phyloP scores from a whole-genome alignment of 768 basidiomycete species.

The Ramaria sp. region DNA sequence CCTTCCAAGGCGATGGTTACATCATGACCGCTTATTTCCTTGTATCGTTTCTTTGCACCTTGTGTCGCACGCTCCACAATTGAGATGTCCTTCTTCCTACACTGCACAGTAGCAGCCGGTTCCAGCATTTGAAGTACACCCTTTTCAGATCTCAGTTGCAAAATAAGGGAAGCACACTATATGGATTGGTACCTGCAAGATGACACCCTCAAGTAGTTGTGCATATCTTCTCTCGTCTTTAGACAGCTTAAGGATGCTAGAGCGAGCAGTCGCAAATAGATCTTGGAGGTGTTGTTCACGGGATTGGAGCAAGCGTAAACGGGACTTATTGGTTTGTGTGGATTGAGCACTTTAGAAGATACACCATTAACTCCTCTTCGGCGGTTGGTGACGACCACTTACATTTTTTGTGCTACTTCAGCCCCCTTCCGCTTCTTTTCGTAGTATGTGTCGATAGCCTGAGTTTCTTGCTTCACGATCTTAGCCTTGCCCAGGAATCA shows the following conservation, averaged over 20 bases:
- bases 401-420: constrained; percentile 97
- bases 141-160: constrained; percentile 16
- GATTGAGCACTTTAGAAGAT: constrained; percentile 66
- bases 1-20: constrained; percentile 50
- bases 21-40: constrained; percentile 64
- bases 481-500: constrained; percentile 53
- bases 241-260: constrained; percentile 48
- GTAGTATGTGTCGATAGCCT: constrained; percentile 85
- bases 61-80: constrained; percentile 52
- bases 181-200: constrained; percentile 48
- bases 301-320: constrained; percentile 78
- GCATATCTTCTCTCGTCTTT: constrained; percentile 59
- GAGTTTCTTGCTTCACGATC: constrained; percentile 92
- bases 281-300: constrained; percentile 89
- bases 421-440: constrained; percentile 95
- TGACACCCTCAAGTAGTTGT: constrained; percentile 73
- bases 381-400: constrained; percentile 18
- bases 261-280: constrained; percentile 67
- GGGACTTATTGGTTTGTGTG: constrained; percentile 92
- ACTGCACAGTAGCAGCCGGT: constrained; percentile 49
- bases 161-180: neutral
- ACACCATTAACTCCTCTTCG: neutral
- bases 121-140: constrained; percentile 79
- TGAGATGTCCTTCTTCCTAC: constrained; percentile 56
- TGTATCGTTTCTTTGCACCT: constrained; percentile 55